A percentile compares a stretch with the other conserved stretches of the same genome.
Evolutionary conservation across 805 yeast genomes (phyloP).

Genomic region (Spathaspora sp.): DNA sequence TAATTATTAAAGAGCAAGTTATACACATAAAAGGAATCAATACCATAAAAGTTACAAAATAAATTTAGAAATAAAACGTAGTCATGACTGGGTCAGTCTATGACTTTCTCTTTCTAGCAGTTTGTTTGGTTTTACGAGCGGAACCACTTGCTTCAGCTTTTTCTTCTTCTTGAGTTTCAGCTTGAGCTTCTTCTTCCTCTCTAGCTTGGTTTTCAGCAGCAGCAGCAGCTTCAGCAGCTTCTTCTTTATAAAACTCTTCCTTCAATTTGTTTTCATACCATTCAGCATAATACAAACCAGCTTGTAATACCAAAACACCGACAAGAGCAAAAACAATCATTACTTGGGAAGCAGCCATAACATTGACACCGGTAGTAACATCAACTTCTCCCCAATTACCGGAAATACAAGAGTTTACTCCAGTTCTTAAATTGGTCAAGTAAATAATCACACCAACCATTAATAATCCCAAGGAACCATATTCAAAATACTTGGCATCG

Average conservation of each 20-base stretch:
- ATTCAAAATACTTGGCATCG: constrained; percentile 84
- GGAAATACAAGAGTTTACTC: constrained; percentile 61
- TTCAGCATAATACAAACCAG: constrained; percentile 84
- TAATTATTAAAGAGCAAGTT: background rate
- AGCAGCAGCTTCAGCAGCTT: constrained; percentile 20
- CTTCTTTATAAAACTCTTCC: constrained; percentile 26
- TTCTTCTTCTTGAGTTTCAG: constrained; percentile 11
- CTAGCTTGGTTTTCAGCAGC: constrained; percentile 12
- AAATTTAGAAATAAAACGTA: background rate
- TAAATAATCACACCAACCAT: constrained; percentile 75
- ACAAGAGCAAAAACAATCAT: constrained; percentile 66
- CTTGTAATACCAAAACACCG: constrained; percentile 83
- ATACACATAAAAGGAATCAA: background rate
- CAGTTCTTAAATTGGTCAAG: constrained; percentile 81
- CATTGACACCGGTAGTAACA: constrained; percentile 79
- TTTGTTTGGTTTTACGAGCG: background rate
- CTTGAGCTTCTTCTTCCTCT: constrained; percentile 9
- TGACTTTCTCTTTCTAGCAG: constrained; percentile 6
- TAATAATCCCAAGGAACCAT: constrained; percentile 73
- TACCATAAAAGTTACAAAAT: background rate
- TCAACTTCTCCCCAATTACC: constrained; percentile 96
- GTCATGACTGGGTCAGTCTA: background rate
- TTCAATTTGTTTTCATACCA: constrained; percentile 46
- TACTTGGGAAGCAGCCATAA: constrained; percentile 84
- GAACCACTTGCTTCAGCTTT: constrained; percentile 1